Conservation (phyloP, 1,139 yeast species). For the Dujonia santamariae region DNA sequence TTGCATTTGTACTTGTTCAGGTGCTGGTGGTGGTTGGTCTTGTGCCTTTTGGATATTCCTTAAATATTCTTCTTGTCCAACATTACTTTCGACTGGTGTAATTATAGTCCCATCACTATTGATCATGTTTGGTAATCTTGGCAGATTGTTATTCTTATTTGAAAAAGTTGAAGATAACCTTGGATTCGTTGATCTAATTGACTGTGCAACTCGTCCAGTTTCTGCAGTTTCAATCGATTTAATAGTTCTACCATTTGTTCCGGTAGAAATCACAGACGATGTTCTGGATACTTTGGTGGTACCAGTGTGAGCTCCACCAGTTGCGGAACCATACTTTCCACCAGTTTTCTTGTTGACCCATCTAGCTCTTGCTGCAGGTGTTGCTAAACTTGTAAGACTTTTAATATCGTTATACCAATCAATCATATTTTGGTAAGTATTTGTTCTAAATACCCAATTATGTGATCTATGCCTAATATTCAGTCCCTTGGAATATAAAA, state of each 20-base stretch:
- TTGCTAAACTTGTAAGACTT: conserved; percentile 55
- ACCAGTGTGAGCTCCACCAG: conserved; percentile 1
- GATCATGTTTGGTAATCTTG: conserved; percentile 40
- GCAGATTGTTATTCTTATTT: conserved; percentile 32
- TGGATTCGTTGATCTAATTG: conserved; percentile 8
- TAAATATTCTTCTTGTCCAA: background rate
- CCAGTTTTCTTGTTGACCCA: conserved; percentile 16
- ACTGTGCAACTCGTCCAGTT: conserved; percentile 7
- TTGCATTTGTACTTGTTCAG: too few species aligned
- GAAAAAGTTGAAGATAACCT: conserved; percentile 40
- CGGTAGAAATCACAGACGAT: conserved; percentile 26
- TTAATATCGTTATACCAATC: conserved; percentile 82
- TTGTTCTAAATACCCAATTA: conserved; percentile 90
- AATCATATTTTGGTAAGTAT: conserved; percentile 72
- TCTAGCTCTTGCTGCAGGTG: conserved; percentile 50
- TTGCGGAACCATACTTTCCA: background rate
- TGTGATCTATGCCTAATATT: conserved; percentile 69
- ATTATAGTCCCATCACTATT: conserved; percentile 49
- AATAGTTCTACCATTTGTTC: conserved; percentile 21
- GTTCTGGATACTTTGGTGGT: conserved; percentile 23
- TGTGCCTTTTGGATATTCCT: background rate
- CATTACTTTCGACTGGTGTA: conserved; percentile 36
- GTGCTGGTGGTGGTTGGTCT: conserved; percentile 1
- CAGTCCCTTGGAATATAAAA: conserved; percentile 68
- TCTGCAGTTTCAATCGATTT: conserved; percentile 21